Percentiles rank a stretch among this genome's conserved stretches.
Evolutionary conservation across 495 filamentous ascomycete genomes (phyloP).

Genomic region (Bryoglossum gracile): DNA sequence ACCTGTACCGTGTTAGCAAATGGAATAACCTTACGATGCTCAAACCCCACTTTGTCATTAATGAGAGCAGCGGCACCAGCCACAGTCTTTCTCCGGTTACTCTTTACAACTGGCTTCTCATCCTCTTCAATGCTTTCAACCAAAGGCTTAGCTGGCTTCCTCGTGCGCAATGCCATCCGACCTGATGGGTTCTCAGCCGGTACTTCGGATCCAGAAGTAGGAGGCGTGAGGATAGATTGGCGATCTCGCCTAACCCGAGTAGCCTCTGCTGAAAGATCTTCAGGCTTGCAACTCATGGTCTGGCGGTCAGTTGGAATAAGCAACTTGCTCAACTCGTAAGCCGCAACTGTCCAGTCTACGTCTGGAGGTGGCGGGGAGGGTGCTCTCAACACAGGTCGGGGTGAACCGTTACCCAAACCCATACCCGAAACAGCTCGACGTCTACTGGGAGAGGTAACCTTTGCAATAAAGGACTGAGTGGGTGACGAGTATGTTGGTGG

Average conservation of each 20-base stretch:
- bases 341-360: conserved; percentile 75
- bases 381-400: conserved; percentile 24
- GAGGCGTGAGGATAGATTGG: conserved; percentile 39
- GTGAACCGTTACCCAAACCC: conserved; percentile 25
- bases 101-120: conserved; percentile 41
- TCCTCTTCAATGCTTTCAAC: conserved; percentile 43
- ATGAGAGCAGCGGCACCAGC: conserved; percentile 44
- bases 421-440: conserved; percentile 39
- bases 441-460: conserved; percentile 51
- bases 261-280: conserved; percentile 66
- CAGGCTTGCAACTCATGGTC: conserved; percentile 62
- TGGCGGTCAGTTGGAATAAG: conserved; percentile 69
- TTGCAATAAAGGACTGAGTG: conserved; percentile 74
- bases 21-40: too few relatives aligned
- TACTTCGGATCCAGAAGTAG: conserved; percentile 25
- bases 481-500: conserved; percentile 61
- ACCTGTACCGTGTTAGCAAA: conserved; percentile 1
- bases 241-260: conserved; percentile 54
- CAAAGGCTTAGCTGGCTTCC: conserved; percentile 46
- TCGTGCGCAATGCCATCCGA: conserved; percentile 65
- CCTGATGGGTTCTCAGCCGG: conserved; percentile 37
- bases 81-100: conserved; percentile 59
- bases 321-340: conserved; percentile 72
- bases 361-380: conserved; percentile 57
- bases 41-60: conserved; percentile 39